Percentiles rank a stretch among this genome's conserved stretches.
phyloP scores from a whole-genome alignment of 495 filamentous ascomycete genomes.

The Penicillium odoratum region DNA sequence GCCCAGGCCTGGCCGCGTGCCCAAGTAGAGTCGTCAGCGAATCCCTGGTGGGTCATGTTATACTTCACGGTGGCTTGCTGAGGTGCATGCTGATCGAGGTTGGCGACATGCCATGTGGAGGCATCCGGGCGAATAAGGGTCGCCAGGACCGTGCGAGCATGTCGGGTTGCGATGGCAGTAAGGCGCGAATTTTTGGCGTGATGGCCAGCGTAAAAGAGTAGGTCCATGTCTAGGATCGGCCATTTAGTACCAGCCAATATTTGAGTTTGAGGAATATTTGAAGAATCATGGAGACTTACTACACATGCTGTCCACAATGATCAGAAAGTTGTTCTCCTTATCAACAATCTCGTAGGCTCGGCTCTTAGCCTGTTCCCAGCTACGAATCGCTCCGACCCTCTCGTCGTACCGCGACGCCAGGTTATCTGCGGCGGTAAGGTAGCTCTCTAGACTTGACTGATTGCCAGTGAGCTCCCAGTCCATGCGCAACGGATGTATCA shows the following conservation, averaged over 20 bases:
- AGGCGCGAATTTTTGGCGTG: conserved; percentile 26
- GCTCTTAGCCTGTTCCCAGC: conserved; percentile 27
- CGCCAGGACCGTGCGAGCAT: conserved; percentile 32
- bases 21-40: conserved; percentile 42
- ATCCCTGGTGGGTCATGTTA: conserved; percentile 43
- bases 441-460: conserved; percentile 15
- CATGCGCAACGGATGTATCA: conserved; percentile 29
- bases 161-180: conserved; percentile 35
- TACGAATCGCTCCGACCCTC: conserved; percentile 39
- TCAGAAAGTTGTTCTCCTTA: conserved; percentile 8
- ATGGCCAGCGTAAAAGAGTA: conserved; percentile 44
- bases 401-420: conserved; percentile 37
- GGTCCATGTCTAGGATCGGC: conserved; percentile 31
- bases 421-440: conserved; percentile 33
- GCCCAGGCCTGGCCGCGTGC: conserved; percentile 48
- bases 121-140: conserved; percentile 31
- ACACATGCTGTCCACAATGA: conserved; percentile 18
- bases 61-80: conserved; percentile 24
- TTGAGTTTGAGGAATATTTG: no score
- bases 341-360: background rate
- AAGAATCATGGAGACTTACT: background rate
- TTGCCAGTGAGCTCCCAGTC: conserved; percentile 38
- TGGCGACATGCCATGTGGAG: conserved; percentile 41
- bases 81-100: conserved; percentile 33
- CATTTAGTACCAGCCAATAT: background rate